A percentile compares a stretch with the other conserved stretches of the same genome.
Evolutionary conservation across 768 basidiomycete genomes (phyloP).

Genomic region (Psilocybe cyanescens): DNA sequence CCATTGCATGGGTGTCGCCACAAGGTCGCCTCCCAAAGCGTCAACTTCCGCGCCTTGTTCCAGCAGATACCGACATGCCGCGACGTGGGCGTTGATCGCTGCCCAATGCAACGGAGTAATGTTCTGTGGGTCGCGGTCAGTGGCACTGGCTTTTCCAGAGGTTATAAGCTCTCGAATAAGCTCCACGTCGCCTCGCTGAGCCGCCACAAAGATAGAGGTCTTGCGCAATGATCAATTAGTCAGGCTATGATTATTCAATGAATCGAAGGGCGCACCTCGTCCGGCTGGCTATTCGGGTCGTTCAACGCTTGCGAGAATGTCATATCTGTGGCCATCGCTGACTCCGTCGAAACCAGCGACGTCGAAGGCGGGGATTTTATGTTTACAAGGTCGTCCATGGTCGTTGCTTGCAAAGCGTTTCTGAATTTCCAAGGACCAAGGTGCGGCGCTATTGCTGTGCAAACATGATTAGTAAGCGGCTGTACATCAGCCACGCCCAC

Average conservation of each 20-base stretch:
- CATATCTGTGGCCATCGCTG: constrained; percentile 49
- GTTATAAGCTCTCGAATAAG: constrained; percentile 69
- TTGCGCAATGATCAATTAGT: constrained; percentile 24
- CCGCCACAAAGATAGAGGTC: constrained; percentile 79
- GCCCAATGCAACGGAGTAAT: constrained; percentile 99
- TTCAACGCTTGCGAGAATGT: constrained; percentile 48
- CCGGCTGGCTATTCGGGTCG: constrained; percentile 31
- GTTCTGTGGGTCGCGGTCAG: constrained; percentile 86
- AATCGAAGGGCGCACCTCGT: constrained; percentile 39
- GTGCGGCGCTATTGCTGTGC: constrained; percentile 2
- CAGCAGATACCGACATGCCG: constrained; percentile 83
- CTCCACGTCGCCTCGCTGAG: constrained; percentile 83
- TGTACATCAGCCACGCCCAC: neutral
- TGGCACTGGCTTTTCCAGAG: constrained; percentile 69
- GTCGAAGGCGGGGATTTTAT: constrained; percentile 55
- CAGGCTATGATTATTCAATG: neutral
- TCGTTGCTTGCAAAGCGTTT: constrained; percentile 14
- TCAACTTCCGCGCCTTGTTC: constrained; percentile 96
- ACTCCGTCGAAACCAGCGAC: constrained; percentile 49
- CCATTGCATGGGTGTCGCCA: constrained; percentile 97
- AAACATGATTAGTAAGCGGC: neutral
- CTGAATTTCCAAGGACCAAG: constrained; percentile 5
- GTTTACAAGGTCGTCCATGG: constrained; percentile 36
- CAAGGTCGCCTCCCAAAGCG: constrained; percentile 90
- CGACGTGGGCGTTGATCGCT: constrained; percentile 94